Percentiles rank a stretch among this genome's conserved stretches.
Conservation (phyloP, 2,329 filamentous ascomycete genomes). For the Cercospora sp. region DNA sequence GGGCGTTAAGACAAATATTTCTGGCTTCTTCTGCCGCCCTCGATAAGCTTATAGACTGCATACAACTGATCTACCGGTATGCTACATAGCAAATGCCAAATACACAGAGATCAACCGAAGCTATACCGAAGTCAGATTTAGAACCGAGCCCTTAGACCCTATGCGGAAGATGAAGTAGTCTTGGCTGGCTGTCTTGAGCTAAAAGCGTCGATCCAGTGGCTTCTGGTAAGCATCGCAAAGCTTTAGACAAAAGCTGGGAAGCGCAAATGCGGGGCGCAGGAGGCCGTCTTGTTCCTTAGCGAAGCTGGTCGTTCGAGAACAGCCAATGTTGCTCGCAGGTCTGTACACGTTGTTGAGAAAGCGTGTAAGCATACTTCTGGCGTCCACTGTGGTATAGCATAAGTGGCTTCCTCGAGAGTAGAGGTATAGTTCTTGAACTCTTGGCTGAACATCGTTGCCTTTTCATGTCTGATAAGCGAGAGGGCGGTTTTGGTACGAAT, state of each 20-base stretch:
- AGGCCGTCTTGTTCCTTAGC: neutral
- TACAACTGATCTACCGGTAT: neutral
- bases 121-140: neutral
- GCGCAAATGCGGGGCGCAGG: neutral
- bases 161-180: neutral
- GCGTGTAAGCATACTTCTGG: neutral
- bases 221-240: neutral
- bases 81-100: neutral
- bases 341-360: neutral
- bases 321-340: neutral
- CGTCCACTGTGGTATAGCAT: neutral
- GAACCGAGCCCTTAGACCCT: neutral
- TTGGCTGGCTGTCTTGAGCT: neutral
- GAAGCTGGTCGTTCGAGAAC: neutral
- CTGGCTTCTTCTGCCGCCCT: too few species aligned
- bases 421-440: neutral
- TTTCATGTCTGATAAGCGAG: neutral
- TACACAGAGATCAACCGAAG: neutral
- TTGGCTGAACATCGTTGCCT: neutral
- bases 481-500: neutral
- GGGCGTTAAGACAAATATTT: too few species aligned
- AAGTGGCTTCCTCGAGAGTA: neutral
- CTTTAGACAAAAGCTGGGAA: neutral
- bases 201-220: neutral
- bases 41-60: neutral